Evolutionary conservation across 495 filamentous ascomycete species (phyloP).

Genomic region (Podospora fimiseda): DNA sequence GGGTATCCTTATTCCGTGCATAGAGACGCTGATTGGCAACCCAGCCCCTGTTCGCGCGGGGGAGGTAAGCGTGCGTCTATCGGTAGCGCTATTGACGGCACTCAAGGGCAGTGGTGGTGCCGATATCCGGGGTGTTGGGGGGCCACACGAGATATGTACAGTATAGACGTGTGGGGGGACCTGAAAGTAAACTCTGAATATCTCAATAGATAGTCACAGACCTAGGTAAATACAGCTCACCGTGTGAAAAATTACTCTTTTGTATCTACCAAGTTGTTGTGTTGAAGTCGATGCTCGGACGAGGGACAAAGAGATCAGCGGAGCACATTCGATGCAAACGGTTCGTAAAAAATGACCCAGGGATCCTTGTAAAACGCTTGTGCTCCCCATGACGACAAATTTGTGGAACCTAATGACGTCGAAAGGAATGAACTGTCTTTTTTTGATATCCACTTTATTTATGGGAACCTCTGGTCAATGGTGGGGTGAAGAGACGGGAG

Average conservation of each 20-base stretch:
- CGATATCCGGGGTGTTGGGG: conserved; percentile 13
- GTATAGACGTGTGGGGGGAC: background rate
- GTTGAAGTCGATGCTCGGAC: too few species aligned
- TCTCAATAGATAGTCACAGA: too few species aligned
- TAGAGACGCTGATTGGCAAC: too few species aligned
- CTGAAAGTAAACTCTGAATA: background rate
- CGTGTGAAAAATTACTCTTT: background rate
- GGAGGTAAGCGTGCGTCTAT: background rate
- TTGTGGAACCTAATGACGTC: conserved; percentile 23
- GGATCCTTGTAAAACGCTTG: conserved; percentile 3
- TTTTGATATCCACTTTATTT: conserved; percentile 1
- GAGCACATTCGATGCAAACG: background rate
- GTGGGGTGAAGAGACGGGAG: background rate
- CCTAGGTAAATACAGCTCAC: too few species aligned
- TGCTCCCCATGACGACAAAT: conserved; percentile 16
- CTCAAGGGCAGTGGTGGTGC: conserved; percentile 1
- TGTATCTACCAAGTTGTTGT: background rate
- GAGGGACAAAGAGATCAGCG: background rate
- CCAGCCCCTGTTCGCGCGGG: background rate
- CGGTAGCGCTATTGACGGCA: background rate
- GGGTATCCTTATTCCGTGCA: background rate
- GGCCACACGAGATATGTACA: background rate
- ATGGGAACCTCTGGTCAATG: conserved; percentile 6
- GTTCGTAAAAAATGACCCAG: background rate
- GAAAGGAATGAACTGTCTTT: conserved; percentile 8